Conservation (phyloP, 2,329 filamentous ascomycete genomes). For the Lasiodiplodia sp. region DNA sequence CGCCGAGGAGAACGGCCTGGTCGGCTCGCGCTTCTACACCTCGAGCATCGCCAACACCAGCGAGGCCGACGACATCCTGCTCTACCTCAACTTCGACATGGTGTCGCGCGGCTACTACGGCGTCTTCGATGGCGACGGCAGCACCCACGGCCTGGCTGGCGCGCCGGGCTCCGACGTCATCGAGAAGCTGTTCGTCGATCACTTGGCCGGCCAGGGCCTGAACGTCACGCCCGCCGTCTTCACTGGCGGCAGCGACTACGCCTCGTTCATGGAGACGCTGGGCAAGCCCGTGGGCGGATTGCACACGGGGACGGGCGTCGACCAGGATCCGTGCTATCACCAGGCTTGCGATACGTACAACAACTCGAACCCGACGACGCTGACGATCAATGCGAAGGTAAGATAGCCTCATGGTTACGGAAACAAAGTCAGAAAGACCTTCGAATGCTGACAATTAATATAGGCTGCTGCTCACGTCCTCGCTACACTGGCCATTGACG, state of each 20-base stretch:
- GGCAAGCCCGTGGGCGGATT: conserved; percentile 48
- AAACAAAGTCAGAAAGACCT: too few relatives aligned
- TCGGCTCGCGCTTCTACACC: conserved; percentile 63
- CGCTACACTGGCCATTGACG: conserved; percentile 42
- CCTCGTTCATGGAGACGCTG: conserved; percentile 44
- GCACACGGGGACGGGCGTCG: conserved; percentile 42
- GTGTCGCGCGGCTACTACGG: conserved; percentile 31
- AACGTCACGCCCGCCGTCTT: conserved; percentile 40
- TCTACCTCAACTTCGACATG: conserved; percentile 77
- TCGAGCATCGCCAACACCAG: conserved; percentile 39
- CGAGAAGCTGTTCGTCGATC: conserved; percentile 43
- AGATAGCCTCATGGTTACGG: neutral
- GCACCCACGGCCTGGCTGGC: conserved; percentile 34
- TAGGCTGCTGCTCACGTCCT: conserved; percentile 45
- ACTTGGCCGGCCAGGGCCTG: conserved; percentile 39
- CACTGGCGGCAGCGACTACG: conserved; percentile 44
- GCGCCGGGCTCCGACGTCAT: conserved; percentile 45
- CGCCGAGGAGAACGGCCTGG: conserved; percentile 70
- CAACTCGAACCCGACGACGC: conserved; percentile 42
- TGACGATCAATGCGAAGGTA: conserved; percentile 45
- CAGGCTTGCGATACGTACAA: conserved; percentile 44
- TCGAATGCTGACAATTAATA: neutral
- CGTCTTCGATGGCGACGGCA: conserved; percentile 39
- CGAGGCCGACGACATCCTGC: conserved; percentile 69
- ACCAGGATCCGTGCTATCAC: conserved; percentile 48